A percentile compares a stretch with the other conserved stretches of the same genome.
Evolutionary conservation across 2,329 filamentous ascomycete species (phyloP).

Genomic region (Paradendryphiella salina): DNA sequence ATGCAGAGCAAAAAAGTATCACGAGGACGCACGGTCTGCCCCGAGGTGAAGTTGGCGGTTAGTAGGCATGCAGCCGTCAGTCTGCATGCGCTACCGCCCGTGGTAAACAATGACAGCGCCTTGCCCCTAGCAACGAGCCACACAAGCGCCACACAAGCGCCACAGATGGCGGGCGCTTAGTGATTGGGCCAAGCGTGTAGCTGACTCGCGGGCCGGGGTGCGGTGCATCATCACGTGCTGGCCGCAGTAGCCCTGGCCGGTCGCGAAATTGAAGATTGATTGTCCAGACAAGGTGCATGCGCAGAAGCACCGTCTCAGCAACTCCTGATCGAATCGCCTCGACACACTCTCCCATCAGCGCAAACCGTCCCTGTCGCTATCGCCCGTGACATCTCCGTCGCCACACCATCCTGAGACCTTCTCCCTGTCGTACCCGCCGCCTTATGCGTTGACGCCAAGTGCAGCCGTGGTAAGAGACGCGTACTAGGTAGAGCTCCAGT

Average conservation of each 20-base stretch:
- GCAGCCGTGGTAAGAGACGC: conserved; percentile 20
- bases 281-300: not conserved
- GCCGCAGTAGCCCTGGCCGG: conserved; percentile 1
- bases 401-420: not conserved
- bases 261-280: conserved; percentile 9
- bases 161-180: not conserved
- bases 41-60: conserved; percentile 13
- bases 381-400: not conserved
- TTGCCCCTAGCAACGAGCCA: conserved; percentile 19
- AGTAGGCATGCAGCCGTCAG: conserved; percentile 18
- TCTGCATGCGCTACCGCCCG: conserved; percentile 14
- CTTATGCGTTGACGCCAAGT: conserved; percentile 23
- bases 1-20: conserved; percentile 27
- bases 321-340: not conserved
- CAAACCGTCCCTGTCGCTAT: not conserved
- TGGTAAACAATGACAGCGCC: conserved; percentile 16
- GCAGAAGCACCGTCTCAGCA: not conserved
- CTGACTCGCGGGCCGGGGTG: conserved; percentile 3
- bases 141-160: not conserved
- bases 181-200: not conserved
- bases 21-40: conserved; percentile 28
- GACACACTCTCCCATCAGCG: conserved; percentile 9
- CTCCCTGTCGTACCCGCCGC: not conserved
- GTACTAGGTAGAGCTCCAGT: conserved; percentile 13
- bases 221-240: conserved; percentile 7